Conservation (phyloP, 805 yeast species). For the Clavispora santaluciae region DNA sequence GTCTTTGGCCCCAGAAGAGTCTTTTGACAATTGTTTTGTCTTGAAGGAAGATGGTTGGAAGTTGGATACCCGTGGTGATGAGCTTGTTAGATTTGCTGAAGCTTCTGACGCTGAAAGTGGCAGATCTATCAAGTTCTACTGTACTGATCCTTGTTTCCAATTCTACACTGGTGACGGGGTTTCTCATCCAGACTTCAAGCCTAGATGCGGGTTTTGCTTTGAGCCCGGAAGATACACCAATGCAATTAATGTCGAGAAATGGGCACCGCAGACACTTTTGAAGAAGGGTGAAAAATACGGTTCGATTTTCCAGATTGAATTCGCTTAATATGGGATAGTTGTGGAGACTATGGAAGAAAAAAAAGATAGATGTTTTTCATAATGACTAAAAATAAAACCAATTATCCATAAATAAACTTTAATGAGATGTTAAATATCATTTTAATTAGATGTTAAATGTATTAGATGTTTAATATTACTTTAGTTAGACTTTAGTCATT, state of each 20-base stretch:
- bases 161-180: conserved; percentile 58
- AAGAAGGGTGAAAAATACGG: conserved; percentile 53
- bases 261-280: conserved; percentile 45
- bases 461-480: too few species aligned
- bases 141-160: conserved; percentile 67
- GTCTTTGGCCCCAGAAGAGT: conserved; percentile 1
- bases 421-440: too few species aligned
- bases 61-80: conserved; percentile 45
- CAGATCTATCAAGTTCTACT: conserved; percentile 36
- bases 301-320: conserved; percentile 32
- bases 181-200: conserved; percentile 29
- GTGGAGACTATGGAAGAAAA: neutral
- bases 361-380: neutral
- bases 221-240: conserved; percentile 59
- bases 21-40: conserved; percentile 46
- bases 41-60: conserved; percentile 28
- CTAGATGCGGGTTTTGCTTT: conserved; percentile 54
- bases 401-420: too few species aligned
- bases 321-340: conserved; percentile 1
- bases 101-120: conserved; percentile 43
- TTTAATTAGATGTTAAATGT: too few species aligned
- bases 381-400: neutral
- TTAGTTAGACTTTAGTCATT: too few species aligned
- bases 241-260: conserved; percentile 44
- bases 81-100: conserved; percentile 34